Evolutionary conservation across 73 alveolate species (phyloP), one percentile per base, ranked within the genome.

Genomic region (Stentor coeruleus): DNA sequence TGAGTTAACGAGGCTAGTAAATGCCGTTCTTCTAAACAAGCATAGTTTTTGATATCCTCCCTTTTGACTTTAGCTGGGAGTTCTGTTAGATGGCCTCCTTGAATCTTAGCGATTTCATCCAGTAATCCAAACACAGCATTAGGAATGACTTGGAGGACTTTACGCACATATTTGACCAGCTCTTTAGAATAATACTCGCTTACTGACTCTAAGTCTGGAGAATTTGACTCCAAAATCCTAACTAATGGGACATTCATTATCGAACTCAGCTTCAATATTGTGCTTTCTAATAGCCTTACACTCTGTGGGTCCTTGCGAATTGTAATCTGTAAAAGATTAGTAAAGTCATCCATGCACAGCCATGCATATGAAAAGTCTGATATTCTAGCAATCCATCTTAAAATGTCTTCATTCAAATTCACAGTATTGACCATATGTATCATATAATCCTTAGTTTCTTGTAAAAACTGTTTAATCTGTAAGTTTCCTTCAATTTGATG

Each of bases 301-400:
- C 85, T 85, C 59, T 84, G 91, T 33, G 97, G 95, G 73, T 91
- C 85, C 59, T 82, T 84, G 58, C 84, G 84, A 58, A 94, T 88
- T 39, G 84, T 80, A 38, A 41, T 84, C 85, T 91, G 93, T 91
- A 92, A 87, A 60, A 84, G 84, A 57, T 85, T 88, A 38, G 86
- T 41, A 84, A 85, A 90, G 59, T 92, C 96, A 42, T 94, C 95
- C 59, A 94, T 94, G 28, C 87, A 84, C 49, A 87, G 84, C 98
- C 98, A 94, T 3, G 98, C 94, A 85, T 91, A 94, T 20, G 97
- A 88, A 82, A 94, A 94, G 82, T 94, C 98, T 77, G 93, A 81
- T 28, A 94, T 94, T 80, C 84, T 89, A 39, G 97, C 87, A 41
- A 94, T 91, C 82, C 86, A 88, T 11, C 89, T 91, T 55, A 92